Percentiles rank a stretch among this genome's conserved stretches.
Evolutionary conservation across 805 yeast genomes (phyloP).

Genomic region (Novakomyces olei): DNA sequence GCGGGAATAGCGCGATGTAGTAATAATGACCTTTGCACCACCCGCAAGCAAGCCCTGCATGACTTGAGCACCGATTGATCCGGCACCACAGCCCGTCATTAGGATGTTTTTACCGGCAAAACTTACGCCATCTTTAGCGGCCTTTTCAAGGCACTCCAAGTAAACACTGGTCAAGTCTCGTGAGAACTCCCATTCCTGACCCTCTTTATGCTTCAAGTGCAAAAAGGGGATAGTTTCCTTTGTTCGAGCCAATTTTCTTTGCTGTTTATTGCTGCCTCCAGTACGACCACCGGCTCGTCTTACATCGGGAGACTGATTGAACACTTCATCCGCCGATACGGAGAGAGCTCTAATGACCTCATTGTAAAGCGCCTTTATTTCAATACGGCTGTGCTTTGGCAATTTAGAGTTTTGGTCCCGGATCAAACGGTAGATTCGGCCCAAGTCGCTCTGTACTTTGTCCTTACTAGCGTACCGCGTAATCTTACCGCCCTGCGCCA

Average conservation of each 20-base stretch:
- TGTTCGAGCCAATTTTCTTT: no score
- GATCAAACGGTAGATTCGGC: constrained; percentile 59
- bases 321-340: constrained; percentile 7
- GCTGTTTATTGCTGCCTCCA: no score
- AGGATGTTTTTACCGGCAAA: constrained; percentile 74
- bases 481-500: constrained; percentile 84
- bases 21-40: constrained; percentile 92
- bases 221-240: constrained; percentile 76
- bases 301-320: no score
- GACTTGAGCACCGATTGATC: constrained; percentile 94
- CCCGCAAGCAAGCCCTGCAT: constrained; percentile 87
- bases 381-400: constrained; percentile 22
- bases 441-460: constrained; percentile 46
- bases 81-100: constrained; percentile 96
- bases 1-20: constrained; percentile 88
- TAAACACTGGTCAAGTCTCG: constrained; percentile 51
- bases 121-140: constrained; percentile 84
- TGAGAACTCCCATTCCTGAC: constrained; percentile 72
- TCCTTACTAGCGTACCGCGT: constrained; percentile 34
- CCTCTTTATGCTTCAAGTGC: constrained; percentile 62
- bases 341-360: constrained; percentile 15
- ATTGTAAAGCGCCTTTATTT: constrained; percentile 11
- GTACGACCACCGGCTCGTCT: no score
- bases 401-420: constrained; percentile 54
- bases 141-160: constrained; percentile 77